These are phyloP conservation scores for Pilatotrama ljubarskyi DNA, from an alignment of 768 basidiomycete genomes.

Conservation along the genomic window DNA sequence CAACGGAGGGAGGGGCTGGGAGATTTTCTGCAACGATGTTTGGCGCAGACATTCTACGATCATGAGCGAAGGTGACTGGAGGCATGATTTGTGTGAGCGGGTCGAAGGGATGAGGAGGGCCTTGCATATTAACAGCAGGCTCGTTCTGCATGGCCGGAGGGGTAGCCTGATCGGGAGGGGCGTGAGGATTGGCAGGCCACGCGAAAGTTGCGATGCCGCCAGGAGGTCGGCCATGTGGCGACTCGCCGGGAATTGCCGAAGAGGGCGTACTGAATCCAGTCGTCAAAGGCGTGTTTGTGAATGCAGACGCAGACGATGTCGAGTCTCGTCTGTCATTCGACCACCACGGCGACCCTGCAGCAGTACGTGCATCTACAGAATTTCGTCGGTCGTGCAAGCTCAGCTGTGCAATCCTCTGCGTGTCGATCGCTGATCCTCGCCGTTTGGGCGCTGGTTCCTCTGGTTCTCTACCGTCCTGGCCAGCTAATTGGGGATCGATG, in stretches of 20 bases:
- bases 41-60: slow-evolving; percentile 79
- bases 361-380: slow-evolving; percentile 66
- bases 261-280: slow-evolving; percentile 30
- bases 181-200: slow-evolving; percentile 56
- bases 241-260: slow-evolving; percentile 62
- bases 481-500: slow-evolving; percentile 64
- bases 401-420: slow-evolving; percentile 71
- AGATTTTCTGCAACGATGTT: slow-evolving; percentile 43
- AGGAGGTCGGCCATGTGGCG: slow-evolving; percentile 62
- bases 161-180: slow-evolving; percentile 37
- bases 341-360: slow-evolving; percentile 50
- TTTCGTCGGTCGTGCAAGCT: slow-evolving; percentile 77
- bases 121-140: slow-evolving; percentile 24
- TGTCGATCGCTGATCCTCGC: slow-evolving; percentile 81
- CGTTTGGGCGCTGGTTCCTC: slow-evolving; percentile 79
- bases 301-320: slow-evolving; percentile 54
- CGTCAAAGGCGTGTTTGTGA: slow-evolving; percentile 56
- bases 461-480: slow-evolving; percentile 63
- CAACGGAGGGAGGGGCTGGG: slow-evolving; percentile 44
- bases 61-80: slow-evolving; percentile 56
- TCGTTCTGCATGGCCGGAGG: slow-evolving; percentile 38
- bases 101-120: slow-evolving; percentile 27
- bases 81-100: slow-evolving; percentile 46
- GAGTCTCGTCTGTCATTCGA: slow-evolving; percentile 72
- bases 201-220: slow-evolving; percentile 69